phyloP scores from a whole-genome alignment of 352 stramenopile genomes.

The Pythium brassicae region DNA sequence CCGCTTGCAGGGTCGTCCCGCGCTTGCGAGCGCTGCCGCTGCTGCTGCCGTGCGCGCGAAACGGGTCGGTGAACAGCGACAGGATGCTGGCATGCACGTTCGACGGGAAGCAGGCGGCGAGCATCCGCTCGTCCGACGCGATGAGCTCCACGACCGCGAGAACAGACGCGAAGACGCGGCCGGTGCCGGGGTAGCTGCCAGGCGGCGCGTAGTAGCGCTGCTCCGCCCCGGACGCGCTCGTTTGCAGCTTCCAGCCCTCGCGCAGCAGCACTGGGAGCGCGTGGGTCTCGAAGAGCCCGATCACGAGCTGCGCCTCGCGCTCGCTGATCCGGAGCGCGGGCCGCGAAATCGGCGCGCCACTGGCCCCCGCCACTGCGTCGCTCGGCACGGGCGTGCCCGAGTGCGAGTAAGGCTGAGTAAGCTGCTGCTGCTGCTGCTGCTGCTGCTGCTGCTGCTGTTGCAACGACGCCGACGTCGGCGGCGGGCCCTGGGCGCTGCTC shows the following conservation, averaged over 20 bases:
- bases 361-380: too few relatives aligned
- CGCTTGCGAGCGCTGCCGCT: constrained; percentile 17
- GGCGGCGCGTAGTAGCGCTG: constrained; percentile 38
- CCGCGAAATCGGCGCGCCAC: not conserved
- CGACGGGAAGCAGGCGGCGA: constrained; percentile 57
- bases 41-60: constrained; percentile 2
- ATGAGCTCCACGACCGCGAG: constrained; percentile 78
- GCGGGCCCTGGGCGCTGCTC: not conserved
- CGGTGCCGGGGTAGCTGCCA: constrained; percentile 20
- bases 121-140: constrained; percentile 52
- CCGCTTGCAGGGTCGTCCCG: constrained; percentile 1
- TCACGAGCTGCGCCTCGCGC: constrained; percentile 69
- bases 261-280: constrained; percentile 58
- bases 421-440: not conserved
- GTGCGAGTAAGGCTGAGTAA: not conserved
- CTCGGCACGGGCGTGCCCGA: not conserved
- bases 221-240: constrained; percentile 24
- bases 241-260: constrained; percentile 61
- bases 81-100: constrained; percentile 75
- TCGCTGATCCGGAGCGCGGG: constrained; percentile 55
- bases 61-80: constrained; percentile 49
- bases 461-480: not conserved
- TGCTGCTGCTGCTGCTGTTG: constrained; percentile 3
- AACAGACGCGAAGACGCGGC: constrained; percentile 44
- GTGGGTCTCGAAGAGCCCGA: constrained; percentile 78